These are phyloP conservation scores for Lentinula sp. DNA, from an alignment of 768 basidiomycete species.

Conservation along the genomic window DNA sequence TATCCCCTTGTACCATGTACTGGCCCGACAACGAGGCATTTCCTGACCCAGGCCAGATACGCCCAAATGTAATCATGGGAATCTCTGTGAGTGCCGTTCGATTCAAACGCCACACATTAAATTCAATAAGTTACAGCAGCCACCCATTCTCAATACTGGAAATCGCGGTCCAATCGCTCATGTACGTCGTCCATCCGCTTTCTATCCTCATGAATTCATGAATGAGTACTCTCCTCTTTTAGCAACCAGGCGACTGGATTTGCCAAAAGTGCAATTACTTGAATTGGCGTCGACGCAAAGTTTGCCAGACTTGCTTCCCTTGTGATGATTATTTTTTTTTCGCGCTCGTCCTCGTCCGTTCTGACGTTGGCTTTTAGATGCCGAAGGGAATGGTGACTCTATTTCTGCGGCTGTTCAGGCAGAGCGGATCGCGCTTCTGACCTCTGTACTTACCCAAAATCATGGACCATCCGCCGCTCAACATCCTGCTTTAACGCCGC, in stretches of 20 bases:
- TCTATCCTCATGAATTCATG: not conserved
- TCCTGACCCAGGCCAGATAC: slow-evolving; percentile 75
- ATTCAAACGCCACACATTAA: not conserved
- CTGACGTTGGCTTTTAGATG: slow-evolving; percentile 40
- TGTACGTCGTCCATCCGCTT: slow-evolving; percentile 37
- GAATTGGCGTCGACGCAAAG: slow-evolving; percentile 84
- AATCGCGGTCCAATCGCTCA: slow-evolving; percentile 86
- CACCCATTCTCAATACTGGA: slow-evolving; percentile 84
- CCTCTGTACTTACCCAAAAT: slow-evolving; percentile 62
- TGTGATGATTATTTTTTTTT: slow-evolving; percentile 41
- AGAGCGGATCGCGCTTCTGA: slow-evolving; percentile 76
- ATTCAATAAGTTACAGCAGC: slow-evolving; percentile 41
- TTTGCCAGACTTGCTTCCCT: slow-evolving; percentile 85
- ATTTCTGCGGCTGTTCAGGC: slow-evolving; percentile 82
- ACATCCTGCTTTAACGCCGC: slow-evolving; percentile 8
- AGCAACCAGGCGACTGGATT: slow-evolving; percentile 79
- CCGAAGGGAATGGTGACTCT: slow-evolving; percentile 85
- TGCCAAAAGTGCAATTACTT: slow-evolving; percentile 82
- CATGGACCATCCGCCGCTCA: slow-evolving; percentile 23
- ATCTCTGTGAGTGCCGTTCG: slow-evolving; percentile 38
- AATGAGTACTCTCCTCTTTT: slow-evolving; percentile 8
- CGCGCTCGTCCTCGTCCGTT: not conserved
- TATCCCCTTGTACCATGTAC: slow-evolving; percentile 75
- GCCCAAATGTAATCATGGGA: slow-evolving; percentile 50
- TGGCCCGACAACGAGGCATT: slow-evolving; percentile 89